phyloP scores from a whole-genome alignment of 371 early-diverging fungal species.

The Dichotomocladium elegans region DNA sequence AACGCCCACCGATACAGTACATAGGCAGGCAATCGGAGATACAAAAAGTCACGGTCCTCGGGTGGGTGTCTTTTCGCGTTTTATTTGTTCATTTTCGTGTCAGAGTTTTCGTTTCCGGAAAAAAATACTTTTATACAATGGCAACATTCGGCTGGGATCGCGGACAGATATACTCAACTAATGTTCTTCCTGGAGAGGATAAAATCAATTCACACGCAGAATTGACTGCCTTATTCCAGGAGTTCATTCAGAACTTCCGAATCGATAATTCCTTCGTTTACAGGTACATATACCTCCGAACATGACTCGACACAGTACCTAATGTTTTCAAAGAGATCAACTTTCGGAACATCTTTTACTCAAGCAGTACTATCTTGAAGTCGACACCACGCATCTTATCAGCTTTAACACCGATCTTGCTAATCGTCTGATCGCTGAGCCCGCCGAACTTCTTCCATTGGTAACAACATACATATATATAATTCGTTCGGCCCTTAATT shows the following conservation, averaged over 20 bases:
- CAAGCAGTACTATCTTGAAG: conserved; percentile 75
- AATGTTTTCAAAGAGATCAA: conserved; percentile 70
- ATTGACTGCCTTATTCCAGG: conserved; percentile 57
- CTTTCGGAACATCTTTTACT: conserved; percentile 78
- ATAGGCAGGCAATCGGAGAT: too few species aligned
- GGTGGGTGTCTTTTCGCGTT: background rate
- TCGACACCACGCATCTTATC: conserved; percentile 82
- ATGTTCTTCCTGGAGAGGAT: conserved; percentile 61
- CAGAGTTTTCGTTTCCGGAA: background rate
- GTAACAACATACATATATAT: conserved; percentile 28
- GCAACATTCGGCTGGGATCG: conserved; percentile 79
- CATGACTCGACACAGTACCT: background rate
- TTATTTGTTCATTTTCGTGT: background rate
- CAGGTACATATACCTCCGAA: conserved; percentile 35
- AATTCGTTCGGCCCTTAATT: background rate
- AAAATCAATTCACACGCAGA: conserved; percentile 50
- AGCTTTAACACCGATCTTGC: conserved; percentile 81
- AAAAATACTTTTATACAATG: conserved; percentile 22
- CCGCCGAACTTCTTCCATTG: conserved; percentile 80
- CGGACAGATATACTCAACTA: conserved; percentile 69
- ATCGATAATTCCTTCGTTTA: conserved; percentile 76
- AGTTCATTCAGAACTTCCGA: conserved; percentile 77
- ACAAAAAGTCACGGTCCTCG: too few species aligned
- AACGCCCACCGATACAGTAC: too few species aligned
- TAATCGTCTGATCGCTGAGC: conserved; percentile 70